Evolutionary conservation across 768 basidiomycete species (phyloP).

Genomic region (Hysterangium stoloniferum): DNA sequence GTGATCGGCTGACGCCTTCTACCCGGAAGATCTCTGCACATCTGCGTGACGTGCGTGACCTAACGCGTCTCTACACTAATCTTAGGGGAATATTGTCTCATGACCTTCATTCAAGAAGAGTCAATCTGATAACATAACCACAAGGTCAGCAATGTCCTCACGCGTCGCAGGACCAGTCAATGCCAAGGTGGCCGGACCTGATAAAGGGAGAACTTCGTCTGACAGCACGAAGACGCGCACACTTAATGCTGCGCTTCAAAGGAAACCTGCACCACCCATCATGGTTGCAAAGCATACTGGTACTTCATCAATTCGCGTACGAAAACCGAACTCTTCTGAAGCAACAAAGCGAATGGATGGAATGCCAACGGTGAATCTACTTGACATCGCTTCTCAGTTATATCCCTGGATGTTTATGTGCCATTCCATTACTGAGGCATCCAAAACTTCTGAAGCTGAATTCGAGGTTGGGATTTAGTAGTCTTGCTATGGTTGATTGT

Average conservation of each 20-base stretch:
- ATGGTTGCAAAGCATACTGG: no score
- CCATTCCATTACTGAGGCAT: constrained; percentile 45
- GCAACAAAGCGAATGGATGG: background rate
- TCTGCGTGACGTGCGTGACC: background rate
- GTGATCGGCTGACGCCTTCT: background rate
- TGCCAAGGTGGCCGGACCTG: no score
- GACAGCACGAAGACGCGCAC: no score
- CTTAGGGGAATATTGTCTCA: background rate
- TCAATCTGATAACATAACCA: background rate
- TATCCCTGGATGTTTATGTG: constrained; percentile 59
- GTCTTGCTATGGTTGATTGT: background rate
- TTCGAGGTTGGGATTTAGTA: constrained; percentile 25
- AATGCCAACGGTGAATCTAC: background rate
- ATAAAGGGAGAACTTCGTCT: no score
- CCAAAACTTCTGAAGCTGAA: constrained; percentile 31
- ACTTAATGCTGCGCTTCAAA: no score
- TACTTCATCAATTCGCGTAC: no score
- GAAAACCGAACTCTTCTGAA: background rate
- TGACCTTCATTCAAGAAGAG: background rate
- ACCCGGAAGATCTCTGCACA: no score
- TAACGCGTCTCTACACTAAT: background rate
- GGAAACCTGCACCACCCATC: no score
- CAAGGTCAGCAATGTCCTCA: background rate
- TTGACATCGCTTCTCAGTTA: constrained; percentile 39
- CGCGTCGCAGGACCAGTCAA: constrained; percentile 12